Evolutionary conservation across 495 filamentous ascomycete genomes (phyloP).

Genomic region (Tuber borchii): DNA sequence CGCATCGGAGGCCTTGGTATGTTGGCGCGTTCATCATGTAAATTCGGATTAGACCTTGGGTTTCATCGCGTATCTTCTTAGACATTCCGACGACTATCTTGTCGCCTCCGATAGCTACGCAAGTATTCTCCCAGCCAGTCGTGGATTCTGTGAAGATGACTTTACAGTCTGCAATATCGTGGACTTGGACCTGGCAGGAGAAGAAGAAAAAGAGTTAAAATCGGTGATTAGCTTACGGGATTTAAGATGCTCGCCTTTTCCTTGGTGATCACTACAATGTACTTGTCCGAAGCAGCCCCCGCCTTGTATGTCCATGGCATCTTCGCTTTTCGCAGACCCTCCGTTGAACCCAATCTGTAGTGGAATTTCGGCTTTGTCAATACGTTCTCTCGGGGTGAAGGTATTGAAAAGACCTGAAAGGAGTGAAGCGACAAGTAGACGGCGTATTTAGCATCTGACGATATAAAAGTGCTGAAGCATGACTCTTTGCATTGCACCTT

Average conservation of each 20-base stretch:
- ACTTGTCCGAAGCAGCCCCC: conserved; percentile 35
- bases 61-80: conserved; percentile 30
- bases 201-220: conserved; percentile 9
- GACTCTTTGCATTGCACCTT: conserved; percentile 39
- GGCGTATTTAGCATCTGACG: conserved; percentile 32
- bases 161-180: conserved; percentile 33
- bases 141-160: conserved; percentile 38
- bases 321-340: conserved; percentile 40
- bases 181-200: conserved; percentile 35
- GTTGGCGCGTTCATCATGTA: conserved; percentile 37
- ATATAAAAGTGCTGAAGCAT: conserved; percentile 33
- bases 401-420: conserved; percentile 39
- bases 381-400: conserved; percentile 19
- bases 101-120: conserved; percentile 32
- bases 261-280: conserved; percentile 37
- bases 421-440: conserved; percentile 35
- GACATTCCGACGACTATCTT: conserved; percentile 38
- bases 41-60: conserved; percentile 37
- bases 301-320: conserved; percentile 35
- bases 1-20: conserved; percentile 34
- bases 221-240: neutral
- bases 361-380: conserved; percentile 30
- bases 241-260: conserved; percentile 29
- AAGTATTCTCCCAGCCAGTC: conserved; percentile 38
- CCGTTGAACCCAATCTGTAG: conserved; percentile 33